Conservation (phyloP, 495 filamentous ascomycete species). For the Trichoderma virens region DNA sequence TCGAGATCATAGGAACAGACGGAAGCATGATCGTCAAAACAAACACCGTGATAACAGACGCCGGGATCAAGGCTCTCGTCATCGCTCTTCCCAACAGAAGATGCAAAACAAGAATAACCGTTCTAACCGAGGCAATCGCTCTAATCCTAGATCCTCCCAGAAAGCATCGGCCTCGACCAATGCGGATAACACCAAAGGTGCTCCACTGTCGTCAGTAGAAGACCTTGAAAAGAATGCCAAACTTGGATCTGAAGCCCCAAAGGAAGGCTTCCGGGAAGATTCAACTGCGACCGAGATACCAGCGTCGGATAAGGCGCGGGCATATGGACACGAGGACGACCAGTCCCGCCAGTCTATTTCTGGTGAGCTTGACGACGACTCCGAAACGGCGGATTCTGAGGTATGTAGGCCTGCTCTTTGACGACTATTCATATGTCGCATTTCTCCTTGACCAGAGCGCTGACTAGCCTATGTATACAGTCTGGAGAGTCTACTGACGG, state of each 20-base stretch:
- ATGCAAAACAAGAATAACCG: neutral
- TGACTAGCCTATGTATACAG: neutral
- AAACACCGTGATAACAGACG: conserved; percentile 3
- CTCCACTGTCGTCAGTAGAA: neutral
- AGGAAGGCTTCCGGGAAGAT: neutral
- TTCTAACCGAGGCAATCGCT: neutral
- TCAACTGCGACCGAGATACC: neutral
- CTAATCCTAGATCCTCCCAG: neutral
- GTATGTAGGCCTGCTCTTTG: too few relatives aligned
- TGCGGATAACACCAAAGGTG: neutral
- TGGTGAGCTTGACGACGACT: neutral
- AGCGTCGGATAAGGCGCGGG: neutral
- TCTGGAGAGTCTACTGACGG: neutral
- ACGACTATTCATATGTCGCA: too few relatives aligned
- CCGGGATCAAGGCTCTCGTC: neutral
- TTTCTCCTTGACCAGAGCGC: too few relatives aligned
- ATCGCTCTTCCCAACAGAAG: conserved; percentile 5
- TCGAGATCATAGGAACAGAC: neutral
- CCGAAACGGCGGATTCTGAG: neutral
- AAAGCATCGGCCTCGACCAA: neutral
- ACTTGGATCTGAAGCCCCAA: neutral
- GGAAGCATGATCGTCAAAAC: conserved; percentile 1
- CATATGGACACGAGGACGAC: neutral
- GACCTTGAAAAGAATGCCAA: neutral
- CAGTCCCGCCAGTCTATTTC: neutral